Conservation (phyloP, 106 monocot genomes). For the Acanthochlamys bracteata region DNA sequence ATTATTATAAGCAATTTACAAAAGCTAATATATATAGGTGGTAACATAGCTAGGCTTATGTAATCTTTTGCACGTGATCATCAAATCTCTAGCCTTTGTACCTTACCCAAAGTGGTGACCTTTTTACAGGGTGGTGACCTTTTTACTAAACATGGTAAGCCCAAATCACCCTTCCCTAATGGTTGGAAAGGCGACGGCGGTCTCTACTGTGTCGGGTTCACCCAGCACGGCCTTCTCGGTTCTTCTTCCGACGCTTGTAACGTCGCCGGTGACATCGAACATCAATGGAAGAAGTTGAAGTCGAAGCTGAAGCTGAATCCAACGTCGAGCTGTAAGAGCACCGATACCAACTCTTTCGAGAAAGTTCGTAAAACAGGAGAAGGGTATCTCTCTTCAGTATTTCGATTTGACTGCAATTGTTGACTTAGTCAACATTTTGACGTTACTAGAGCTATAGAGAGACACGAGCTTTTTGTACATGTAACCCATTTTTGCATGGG, state of each 20-base stretch:
- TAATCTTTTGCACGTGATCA: no score
- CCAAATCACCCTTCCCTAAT: constrained; percentile 50
- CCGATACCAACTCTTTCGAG: no score
- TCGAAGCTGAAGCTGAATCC: no score
- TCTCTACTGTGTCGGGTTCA: constrained; percentile 89
- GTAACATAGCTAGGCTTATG: no score
- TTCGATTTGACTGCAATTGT: no score
- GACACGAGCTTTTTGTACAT: neutral
- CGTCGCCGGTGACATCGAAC: constrained; percentile 57
- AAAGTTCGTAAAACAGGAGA: no score
- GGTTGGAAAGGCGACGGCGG: constrained; percentile 84
- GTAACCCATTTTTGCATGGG: constrained; percentile 10
- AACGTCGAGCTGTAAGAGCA: no score
- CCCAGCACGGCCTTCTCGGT: constrained; percentile 68
- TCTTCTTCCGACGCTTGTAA: constrained; percentile 62
- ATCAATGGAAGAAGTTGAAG: constrained; percentile 24
- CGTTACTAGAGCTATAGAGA: neutral
- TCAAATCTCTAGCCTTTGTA: neutral
- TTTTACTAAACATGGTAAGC: constrained; percentile 64
- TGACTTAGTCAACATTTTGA: no score
- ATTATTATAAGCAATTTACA: no score
- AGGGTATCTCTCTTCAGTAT: no score
- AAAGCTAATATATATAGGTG: no score
- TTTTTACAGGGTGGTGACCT: constrained; percentile 23
- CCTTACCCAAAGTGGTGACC: neutral